Conservation (phyloP, 2,329 filamentous ascomycete species). For the Hymenoscyphus linearis region DNA sequence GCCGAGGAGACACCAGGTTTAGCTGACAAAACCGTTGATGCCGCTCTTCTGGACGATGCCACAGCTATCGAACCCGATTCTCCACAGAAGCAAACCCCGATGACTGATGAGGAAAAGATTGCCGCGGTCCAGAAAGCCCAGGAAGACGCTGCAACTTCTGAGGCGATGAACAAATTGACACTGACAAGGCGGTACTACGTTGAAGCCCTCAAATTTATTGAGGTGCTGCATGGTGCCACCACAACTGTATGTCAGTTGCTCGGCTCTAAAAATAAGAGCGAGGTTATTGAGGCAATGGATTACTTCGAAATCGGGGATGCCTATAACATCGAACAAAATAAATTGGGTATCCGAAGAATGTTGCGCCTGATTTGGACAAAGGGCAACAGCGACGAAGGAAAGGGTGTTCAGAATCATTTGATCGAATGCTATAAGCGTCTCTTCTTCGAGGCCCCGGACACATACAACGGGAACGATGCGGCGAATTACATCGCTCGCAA, state of each 20-base stretch:
- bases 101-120: constrained; percentile 75
- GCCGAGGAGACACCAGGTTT: constrained; percentile 69
- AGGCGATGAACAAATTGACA: constrained; percentile 81
- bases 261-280: constrained; percentile 93
- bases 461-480: constrained; percentile 81
- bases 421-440: constrained; percentile 95
- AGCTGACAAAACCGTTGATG: constrained; percentile 67
- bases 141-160: constrained; percentile 82
- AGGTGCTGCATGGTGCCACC: constrained; percentile 80
- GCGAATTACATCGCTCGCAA: constrained; percentile 95
- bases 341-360: constrained; percentile 90
- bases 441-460: constrained; percentile 91
- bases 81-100: constrained; percentile 53
- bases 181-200: constrained; percentile 85
- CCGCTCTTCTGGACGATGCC: constrained; percentile 77
- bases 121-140: constrained; percentile 72
- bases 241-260: constrained; percentile 79
- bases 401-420: constrained; percentile 92
- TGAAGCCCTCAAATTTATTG: constrained; percentile 92
- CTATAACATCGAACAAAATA: constrained; percentile 92
- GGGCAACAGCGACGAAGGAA: constrained; percentile 97
- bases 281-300: constrained; percentile 98
- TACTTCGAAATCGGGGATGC: constrained; percentile 94
- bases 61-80: constrained; percentile 68
- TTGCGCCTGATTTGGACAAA: constrained; percentile 98